Evolutionary conservation across 192 early-diverging fungal genomes (phyloP).

Genomic region (Nowakowskiella sp.): DNA sequence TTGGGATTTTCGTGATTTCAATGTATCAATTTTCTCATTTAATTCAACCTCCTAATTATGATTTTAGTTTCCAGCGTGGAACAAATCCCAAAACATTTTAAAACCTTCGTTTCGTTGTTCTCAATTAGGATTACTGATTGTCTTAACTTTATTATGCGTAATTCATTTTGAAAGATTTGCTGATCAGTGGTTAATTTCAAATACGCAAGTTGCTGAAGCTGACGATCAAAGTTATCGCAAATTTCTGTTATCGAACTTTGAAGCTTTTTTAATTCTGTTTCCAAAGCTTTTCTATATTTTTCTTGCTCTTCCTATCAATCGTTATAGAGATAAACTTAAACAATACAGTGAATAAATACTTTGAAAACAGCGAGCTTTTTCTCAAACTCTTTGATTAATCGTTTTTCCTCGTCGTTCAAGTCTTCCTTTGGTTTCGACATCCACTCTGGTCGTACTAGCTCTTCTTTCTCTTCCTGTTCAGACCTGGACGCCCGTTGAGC

Average conservation of each 20-base stretch:
- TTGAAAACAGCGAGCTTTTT: slow-evolving; percentile 51
- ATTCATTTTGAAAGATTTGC: slow-evolving; percentile 36
- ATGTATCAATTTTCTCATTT: slow-evolving; percentile 24
- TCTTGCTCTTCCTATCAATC: slow-evolving; percentile 53
- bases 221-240: slow-evolving; percentile 37
- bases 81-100: background rate
- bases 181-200: slow-evolving; percentile 40
- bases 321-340: background rate
- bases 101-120: slow-evolving; percentile 35
- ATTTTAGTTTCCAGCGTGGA: slow-evolving; percentile 10
- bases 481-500: slow-evolving; percentile 18
- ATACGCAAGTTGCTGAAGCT: slow-evolving; percentile 31
- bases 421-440: slow-evolving; percentile 53
- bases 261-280: slow-evolving; percentile 53
- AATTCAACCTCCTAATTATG: slow-evolving; percentile 26
- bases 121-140: slow-evolving; percentile 24
- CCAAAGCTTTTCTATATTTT: slow-evolving; percentile 51
- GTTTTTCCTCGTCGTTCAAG: slow-evolving; percentile 49
- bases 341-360: slow-evolving; percentile 9
- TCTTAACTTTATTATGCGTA: slow-evolving; percentile 40
- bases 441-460: slow-evolving; percentile 42
- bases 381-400: slow-evolving; percentile 53
- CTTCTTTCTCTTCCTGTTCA: slow-evolving; percentile 44
- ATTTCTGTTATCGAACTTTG: slow-evolving; percentile 42
- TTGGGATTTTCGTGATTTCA: slow-evolving; percentile 30